Evolutionary conservation across 2,329 filamentous ascomycete species (phyloP), one percentile per base, ranked within the genome.

Genomic region (Penicillium polonicum): DNA sequence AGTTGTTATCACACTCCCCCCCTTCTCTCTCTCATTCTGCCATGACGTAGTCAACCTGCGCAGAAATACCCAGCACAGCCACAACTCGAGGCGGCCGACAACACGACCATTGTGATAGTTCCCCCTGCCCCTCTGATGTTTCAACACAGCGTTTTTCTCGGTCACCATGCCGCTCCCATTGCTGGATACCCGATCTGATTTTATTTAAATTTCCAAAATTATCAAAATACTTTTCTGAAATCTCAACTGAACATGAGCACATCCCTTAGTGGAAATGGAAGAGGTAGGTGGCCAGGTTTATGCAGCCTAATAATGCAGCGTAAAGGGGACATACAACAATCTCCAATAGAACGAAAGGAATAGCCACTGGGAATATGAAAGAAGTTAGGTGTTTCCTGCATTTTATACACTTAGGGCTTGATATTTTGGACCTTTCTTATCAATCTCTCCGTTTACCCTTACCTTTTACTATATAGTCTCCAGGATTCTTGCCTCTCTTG

Each of bases 181-280:
- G 63, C 66, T 68, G 70, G 70, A 73, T 72, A 73, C 70, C 71
- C 69, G 62, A 70, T 72, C 67, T 65, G 62, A 59, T 68, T 60
- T 66, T 48, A 51, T 45, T 31, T 53, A 55, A 44, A 54, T 21
- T 52, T 35, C 15, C 50, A 45, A 54, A 61, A 53, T 52, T 43
- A 13, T 52, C 13, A 36, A 35, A 33, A 41, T 15, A 15, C 19
- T 27, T 44, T 12, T 23, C 13, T 27, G 15, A 52, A 19, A 27
- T 42, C 9, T 25, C 48, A 39, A 9, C 10, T 50, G 23, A 12
- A 48, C 10, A 7, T 25, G 31, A n/a, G 19, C 19, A 33, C 29
- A 35, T 35, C 29, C 8, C 4, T 23, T 23, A 12, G 17, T 15
- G 9, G 19, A 23, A 15, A 5, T 19, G 15, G 46, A 43, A 17